These are phyloP conservation scores for Ceratocystis eucalypticola DNA, from an alignment of 2,329 filamentous ascomycete genomes.

Conservation along the genomic window DNA sequence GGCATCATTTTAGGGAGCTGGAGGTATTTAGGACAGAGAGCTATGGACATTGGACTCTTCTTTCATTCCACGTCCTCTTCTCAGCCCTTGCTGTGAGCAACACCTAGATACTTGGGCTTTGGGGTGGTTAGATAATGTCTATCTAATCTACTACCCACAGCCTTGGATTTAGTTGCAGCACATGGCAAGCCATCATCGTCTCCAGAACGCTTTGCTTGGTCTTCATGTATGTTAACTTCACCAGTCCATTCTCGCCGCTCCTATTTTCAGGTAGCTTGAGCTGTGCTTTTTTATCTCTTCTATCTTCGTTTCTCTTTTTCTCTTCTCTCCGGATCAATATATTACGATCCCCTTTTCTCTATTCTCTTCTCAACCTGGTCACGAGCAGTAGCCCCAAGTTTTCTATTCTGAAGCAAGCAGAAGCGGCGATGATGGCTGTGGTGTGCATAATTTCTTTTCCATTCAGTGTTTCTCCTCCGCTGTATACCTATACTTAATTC, in stretches of 20 bases:
- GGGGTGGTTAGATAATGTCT: neutral
- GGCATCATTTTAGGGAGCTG: conserved; percentile 2
- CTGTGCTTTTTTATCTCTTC: conserved; percentile 2
- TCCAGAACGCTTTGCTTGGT: conserved; percentile 50
- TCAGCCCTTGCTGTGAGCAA: neutral
- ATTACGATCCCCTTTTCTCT: conserved; percentile 30
- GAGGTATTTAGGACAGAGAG: conserved; percentile 2
- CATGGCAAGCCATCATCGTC: conserved; percentile 35
- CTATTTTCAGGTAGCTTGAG: conserved; percentile 1
- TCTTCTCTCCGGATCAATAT: conserved; percentile 29
- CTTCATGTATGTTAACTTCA: conserved; percentile 53
- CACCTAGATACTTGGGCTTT: conserved; percentile 24
- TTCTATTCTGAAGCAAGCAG: conserved; percentile 20
- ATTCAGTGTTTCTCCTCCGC: conserved; percentile 4
- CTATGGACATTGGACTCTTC: neutral
- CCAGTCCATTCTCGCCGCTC: conserved; percentile 22
- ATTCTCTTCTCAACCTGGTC: conserved; percentile 21
- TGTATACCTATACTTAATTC: conserved; percentile 18
- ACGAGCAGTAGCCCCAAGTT: neutral
- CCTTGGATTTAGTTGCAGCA: neutral
- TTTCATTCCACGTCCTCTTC: neutral
- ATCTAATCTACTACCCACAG: neutral
- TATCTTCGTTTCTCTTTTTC: conserved; percentile 21
- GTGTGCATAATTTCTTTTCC: conserved; percentile 20
- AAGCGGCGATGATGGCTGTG: conserved; percentile 51